Conservation (phyloP, 345 rosid genomes). For the Eucalyptus urophylla region DNA sequence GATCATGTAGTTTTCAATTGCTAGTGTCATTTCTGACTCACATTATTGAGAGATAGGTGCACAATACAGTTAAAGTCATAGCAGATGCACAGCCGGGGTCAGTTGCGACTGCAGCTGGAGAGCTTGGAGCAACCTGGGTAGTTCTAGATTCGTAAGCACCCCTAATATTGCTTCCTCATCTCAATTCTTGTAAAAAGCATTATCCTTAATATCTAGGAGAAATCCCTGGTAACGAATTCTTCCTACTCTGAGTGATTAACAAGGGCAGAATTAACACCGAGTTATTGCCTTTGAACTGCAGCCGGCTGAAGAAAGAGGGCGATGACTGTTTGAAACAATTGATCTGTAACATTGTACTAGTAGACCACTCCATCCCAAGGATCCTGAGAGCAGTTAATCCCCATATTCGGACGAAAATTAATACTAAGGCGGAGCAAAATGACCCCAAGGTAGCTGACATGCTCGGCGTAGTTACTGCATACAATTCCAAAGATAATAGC, state of each 20-base stretch:
- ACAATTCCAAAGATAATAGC: background rate
- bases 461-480: background rate
- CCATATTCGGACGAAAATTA: background rate
- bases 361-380: conserved; percentile 17
- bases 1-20: background rate
- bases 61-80: conserved; percentile 6
- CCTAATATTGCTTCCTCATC: background rate
- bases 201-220: background rate
- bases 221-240: background rate
- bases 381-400: conserved; percentile 13
- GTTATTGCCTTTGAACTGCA: background rate
- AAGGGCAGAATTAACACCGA: background rate
- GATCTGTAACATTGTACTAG: conserved; percentile 18
- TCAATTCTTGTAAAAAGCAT: background rate
- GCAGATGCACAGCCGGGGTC: conserved; percentile 10
- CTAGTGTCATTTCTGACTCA: background rate
- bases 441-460: background rate
- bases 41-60: background rate
- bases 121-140: conserved; percentile 18
- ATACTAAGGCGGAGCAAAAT: background rate
- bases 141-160: conserved; percentile 16
- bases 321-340: conserved; percentile 16
- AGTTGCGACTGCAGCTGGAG: conserved; percentile 9
- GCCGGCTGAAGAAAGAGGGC: conserved; percentile 21
- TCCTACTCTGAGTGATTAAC: background rate